phyloP scores from a whole-genome alignment of 495 filamentous ascomycete genomes.

The Rhizodiscina lignyota region DNA sequence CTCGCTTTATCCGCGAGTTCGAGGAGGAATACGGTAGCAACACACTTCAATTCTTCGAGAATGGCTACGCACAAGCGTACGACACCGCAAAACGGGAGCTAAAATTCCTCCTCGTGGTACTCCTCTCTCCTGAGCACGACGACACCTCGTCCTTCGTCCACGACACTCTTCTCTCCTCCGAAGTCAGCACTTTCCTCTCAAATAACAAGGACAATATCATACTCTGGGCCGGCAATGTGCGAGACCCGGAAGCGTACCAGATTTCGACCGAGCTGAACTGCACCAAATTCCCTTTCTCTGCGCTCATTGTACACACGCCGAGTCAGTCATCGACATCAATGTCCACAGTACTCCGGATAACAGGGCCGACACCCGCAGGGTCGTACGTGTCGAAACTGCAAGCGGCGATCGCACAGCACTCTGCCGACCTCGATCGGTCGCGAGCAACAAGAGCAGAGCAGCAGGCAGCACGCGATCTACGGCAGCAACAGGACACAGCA shows the following conservation, averaged over 20 bases:
- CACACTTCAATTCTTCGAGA: conserved; percentile 58
- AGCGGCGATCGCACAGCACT: conserved; percentile 49
- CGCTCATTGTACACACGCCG: conserved; percentile 69
- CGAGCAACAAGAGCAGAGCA: conserved; percentile 57
- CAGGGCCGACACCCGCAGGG: conserved; percentile 46
- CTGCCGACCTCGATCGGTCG: conserved; percentile 47
- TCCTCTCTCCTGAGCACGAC: conserved; percentile 85
- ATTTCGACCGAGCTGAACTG: conserved; percentile 66
- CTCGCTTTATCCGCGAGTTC: conserved; percentile 77
- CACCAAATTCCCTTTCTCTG: conserved; percentile 82
- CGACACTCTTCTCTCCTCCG: conserved; percentile 60
- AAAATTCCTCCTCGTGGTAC: conserved; percentile 70
- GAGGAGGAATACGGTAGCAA: conserved; percentile 76
- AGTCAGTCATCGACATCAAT: conserved; percentile 66
- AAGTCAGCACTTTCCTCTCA: conserved; percentile 50
- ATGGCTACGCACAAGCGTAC: conserved; percentile 75
- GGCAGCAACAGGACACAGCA: conserved; percentile 73
- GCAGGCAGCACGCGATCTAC: conserved; percentile 56
- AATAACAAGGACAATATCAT: conserved; percentile 51
- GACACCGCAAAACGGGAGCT: conserved; percentile 81
- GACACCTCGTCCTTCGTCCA: conserved; percentile 71
- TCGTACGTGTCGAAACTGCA: conserved; percentile 58
- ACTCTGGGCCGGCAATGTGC: conserved; percentile 80
- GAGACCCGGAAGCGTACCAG: conserved; percentile 86
- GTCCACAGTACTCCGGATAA: conserved; percentile 63